A percentile compares a stretch with the other conserved stretches of the same genome.
phyloP scores from a whole-genome alignment of 2,329 filamentous ascomycete species.

The Colletotrichum sp. region DNA sequence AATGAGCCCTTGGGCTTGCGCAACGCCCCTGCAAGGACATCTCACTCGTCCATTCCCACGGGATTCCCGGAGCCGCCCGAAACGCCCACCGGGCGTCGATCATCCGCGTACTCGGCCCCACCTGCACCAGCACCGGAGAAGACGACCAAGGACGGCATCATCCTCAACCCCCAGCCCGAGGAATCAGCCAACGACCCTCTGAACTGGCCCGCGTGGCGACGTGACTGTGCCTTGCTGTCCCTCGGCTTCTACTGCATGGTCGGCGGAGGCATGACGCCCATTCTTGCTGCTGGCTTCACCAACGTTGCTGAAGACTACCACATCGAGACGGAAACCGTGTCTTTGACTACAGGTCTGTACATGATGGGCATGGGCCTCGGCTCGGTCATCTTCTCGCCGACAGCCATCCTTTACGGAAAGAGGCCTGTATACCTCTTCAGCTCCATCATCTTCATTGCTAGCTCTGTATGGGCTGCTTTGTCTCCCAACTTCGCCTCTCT shows the following conservation, averaged over 20 bases:
- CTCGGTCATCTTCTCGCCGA: slow-evolving; percentile 84
- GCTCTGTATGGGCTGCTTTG: slow-evolving; percentile 84
- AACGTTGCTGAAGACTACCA: slow-evolving; percentile 72
- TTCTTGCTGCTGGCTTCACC: slow-evolving; percentile 88
- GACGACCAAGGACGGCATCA: slow-evolving; percentile 82
- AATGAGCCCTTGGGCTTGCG: slow-evolving; percentile 66
- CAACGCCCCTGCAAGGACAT: slow-evolving; percentile 61
- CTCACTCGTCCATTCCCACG: slow-evolving; percentile 60
- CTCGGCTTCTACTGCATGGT: slow-evolving; percentile 93
- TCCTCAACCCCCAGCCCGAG: slow-evolving; percentile 90
- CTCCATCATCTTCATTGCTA: slow-evolving; percentile 76
- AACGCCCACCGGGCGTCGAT: slow-evolving; percentile 14
- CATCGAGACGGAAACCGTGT: slow-evolving; percentile 74
- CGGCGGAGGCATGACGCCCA: slow-evolving; percentile 89
- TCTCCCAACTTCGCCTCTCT: slow-evolving; percentile 83
- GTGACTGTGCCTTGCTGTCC: slow-evolving; percentile 80
- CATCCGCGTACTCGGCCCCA: slow-evolving; percentile 6
- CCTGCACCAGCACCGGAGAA: slow-evolving; percentile 53
- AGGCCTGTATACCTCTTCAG: slow-evolving; percentile 86
- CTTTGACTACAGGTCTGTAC: slow-evolving; percentile 88
- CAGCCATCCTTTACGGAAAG: slow-evolving; percentile 90
- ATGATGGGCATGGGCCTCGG: slow-evolving; percentile 94
- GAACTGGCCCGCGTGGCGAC: slow-evolving; percentile 86
- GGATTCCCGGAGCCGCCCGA: slow-evolving; percentile 35
- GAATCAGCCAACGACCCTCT: slow-evolving; percentile 89